Base-by-base conservation (phyloP, 1,284 basidiomycete genomes). In the Rhodotorula mucilaginosa region DNA sequence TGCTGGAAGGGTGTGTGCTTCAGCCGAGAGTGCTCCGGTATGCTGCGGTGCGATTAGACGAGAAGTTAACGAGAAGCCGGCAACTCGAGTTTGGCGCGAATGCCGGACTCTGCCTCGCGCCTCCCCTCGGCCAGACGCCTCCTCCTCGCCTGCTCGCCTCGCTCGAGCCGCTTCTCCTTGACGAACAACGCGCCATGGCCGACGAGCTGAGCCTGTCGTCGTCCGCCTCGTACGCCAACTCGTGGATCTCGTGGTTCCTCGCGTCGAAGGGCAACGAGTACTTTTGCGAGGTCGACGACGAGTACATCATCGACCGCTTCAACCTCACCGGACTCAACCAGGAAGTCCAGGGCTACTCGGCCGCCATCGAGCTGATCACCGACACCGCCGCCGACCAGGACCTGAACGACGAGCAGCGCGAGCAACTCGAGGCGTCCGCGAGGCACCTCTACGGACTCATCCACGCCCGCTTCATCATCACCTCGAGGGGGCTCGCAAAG, bases 261-360 rank as follows among this genome's bases (percentile, higher is more conserved):
- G 93, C 93, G 12, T 96, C 93, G n/a, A 95, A 82, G 71, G 82
- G 82, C 60, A 83, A 83, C 83, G 96, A 99, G 83, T 99, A 99
- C 85, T 99, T 98, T 81, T 97, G 95, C 82, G 95, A 99, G 84
- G 93, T 99, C 76, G 97, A 99, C 81, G 95, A 98, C 80, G 96
- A 98, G 83, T 99, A 98, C 82, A 98, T 99, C 78, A 86, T 98
- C 63, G 96, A 99, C 83, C 87, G 96, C 60, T 98, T 99, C 88
- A 99, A 98, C 82, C 85, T 99, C 68, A 99, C 96, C 1, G 96
- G 97, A 3, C 85, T 98, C 72, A 98, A 98, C 83, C 91, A 91
- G 75, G 96, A 99, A 82, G 93, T 98, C 12, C 88, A 93, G 74
- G 93, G 97, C 83, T 99, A 98, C 79, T 84, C 90, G 2, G 90